Evolutionary conservation across 495 filamentous ascomycete genomes (phyloP).

Genomic region (Aspergillus avenaceus): DNA sequence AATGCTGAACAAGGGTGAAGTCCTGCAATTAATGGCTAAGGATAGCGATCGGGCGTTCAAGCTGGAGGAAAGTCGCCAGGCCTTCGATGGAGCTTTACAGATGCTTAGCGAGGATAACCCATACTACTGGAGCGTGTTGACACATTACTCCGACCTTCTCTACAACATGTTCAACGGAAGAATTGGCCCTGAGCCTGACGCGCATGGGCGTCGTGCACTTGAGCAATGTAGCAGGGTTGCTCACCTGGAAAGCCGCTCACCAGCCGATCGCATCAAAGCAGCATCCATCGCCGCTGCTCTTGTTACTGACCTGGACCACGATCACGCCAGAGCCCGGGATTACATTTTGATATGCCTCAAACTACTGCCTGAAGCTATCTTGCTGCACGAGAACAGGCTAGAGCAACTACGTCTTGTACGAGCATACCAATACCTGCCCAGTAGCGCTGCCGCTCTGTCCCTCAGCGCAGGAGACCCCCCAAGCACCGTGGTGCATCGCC

Average conservation of each 20-base stretch:
- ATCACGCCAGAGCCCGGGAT: slow-evolving; percentile 2
- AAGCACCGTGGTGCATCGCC: background rate
- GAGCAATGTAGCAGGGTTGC: background rate
- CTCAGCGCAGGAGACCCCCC: background rate
- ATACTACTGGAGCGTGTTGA: background rate
- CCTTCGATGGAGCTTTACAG: background rate
- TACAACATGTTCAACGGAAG: background rate
- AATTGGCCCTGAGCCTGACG: background rate
- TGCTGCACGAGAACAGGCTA: slow-evolving; percentile 1
- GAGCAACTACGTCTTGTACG: slow-evolving; percentile 2
- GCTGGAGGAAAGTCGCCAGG: background rate
- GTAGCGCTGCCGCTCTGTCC: background rate
- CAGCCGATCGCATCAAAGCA: background rate
- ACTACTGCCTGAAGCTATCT: slow-evolving; percentile 1
- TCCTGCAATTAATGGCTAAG: background rate
- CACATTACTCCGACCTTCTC: background rate
- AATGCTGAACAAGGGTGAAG: background rate
- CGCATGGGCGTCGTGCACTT: background rate
- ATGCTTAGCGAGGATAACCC: background rate
- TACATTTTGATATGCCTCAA: background rate
- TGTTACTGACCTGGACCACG: background rate
- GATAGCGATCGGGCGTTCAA: background rate
- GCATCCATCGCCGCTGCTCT: background rate
- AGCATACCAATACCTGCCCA: background rate
- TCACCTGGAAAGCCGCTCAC: background rate